Evolutionary conservation across 108 stramenopile genomes (phyloP), one percentile per base, ranked within the genome.

Genomic region (Cyclotella cryptica): DNA sequence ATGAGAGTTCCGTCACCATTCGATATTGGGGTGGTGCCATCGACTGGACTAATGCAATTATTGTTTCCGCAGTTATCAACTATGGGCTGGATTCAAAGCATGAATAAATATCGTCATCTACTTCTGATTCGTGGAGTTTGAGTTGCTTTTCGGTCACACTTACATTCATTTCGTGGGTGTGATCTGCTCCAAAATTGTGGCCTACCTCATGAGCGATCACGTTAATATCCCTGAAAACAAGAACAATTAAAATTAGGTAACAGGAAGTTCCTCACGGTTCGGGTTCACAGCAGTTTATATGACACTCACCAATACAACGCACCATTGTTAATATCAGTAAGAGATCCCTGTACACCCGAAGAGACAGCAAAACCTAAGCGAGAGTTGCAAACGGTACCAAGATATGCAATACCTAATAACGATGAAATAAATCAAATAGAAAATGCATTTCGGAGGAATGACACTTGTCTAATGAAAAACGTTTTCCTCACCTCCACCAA

Each of bases 401-500:
- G 18, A 13, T 61, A 61, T 35, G 29, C 30, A 61, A 39, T 13
- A 39, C 30, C 60, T 13, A 9, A 7, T n/a, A 9, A n/a, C 3
- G 47, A 49, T 3, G 3, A 49, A n/a, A 49, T n/a, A 49, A n/a
- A 17, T 3, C 1, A n/a, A 49, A 49, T 49, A 49, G 15, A 17
- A 49, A 49, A 49, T 49, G 47, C 9, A 3, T 49, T n/a, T n/a
- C 44, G 9, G 9, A 45, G 13, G 9, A 12, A 13, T 45, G 44
- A 9, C 9, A 45, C 9, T 12, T 13, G 11, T 45, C 11, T 12
- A 45, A 45, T 45, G 44, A 45, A 13, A 45, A 13, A 12, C 13
- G 44, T 12, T 45, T 59, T n/a, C 13, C 64, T 22, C 30, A 65
- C 67, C 67, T 53, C 67, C 67, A 13, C 49, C 67, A 29, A 52